These are phyloP conservation scores for Beauveria sp. DNA, from an alignment of 2,329 filamentous ascomycete genomes.

Conservation along the genomic window DNA sequence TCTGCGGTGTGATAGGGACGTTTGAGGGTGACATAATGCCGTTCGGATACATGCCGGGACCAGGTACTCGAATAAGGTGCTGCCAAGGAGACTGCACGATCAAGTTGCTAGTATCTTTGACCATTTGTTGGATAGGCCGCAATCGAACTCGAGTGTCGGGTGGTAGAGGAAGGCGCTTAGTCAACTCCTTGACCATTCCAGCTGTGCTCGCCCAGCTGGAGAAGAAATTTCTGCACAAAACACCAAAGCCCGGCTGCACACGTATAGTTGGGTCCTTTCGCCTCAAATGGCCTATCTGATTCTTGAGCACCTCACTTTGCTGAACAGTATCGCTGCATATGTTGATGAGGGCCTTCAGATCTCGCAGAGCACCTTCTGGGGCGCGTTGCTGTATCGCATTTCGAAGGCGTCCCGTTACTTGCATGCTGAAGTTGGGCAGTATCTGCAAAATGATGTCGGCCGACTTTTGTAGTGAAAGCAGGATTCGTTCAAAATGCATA, in stretches of 20 bases:
- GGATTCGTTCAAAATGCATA: constrained; percentile 73
- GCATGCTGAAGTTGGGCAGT: constrained; percentile 60
- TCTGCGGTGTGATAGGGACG: constrained; percentile 75
- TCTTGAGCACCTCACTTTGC: constrained; percentile 65
- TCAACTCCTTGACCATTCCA: constrained; percentile 47
- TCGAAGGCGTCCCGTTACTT: constrained; percentile 58
- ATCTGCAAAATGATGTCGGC: constrained; percentile 66
- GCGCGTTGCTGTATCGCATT: constrained; percentile 53
- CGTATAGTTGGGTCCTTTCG: constrained; percentile 75
- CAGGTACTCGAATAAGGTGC: constrained; percentile 29
- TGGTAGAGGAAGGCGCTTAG: constrained; percentile 46
- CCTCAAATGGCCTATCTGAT: constrained; percentile 69
- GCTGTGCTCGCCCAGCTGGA: constrained; percentile 63
- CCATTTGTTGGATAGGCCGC: constrained; percentile 71
- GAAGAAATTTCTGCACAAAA: constrained; percentile 68
- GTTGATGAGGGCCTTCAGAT: constrained; percentile 64
- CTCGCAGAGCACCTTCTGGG: constrained; percentile 51
- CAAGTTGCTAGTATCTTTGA: constrained; percentile 70
- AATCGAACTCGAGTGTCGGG: constrained; percentile 66
- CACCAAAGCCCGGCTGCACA: constrained; percentile 54
- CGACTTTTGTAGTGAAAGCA: constrained; percentile 64
- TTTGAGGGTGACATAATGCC: constrained; percentile 3
- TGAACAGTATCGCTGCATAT: constrained; percentile 65
- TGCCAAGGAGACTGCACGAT: constrained; percentile 58
- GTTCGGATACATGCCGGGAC: constrained; percentile 16